phyloP scores from a whole-genome alignment of 495 filamentous ascomycete genomes.

The Cercophora sp. region DNA sequence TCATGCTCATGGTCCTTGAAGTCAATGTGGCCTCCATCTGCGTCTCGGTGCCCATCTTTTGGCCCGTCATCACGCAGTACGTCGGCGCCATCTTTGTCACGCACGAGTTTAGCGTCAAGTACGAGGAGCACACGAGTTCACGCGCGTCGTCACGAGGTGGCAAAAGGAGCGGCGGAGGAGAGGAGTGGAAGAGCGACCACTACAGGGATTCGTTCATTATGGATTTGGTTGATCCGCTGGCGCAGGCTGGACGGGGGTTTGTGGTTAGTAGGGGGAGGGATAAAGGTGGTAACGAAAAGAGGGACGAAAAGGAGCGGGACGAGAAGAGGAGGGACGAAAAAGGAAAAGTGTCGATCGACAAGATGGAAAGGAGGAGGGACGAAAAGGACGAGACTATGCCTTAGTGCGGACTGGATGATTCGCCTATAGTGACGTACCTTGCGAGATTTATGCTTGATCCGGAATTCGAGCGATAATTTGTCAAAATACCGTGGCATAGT shows the following conservation, averaged over 20 bases:
- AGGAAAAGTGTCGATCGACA: too few relatives aligned
- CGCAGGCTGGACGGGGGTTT: background rate
- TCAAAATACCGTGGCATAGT: too few relatives aligned
- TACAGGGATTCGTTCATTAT: slow-evolving; percentile 20
- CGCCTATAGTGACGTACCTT: too few relatives aligned
- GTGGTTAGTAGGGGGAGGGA: background rate
- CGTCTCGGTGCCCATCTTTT: slow-evolving; percentile 34
- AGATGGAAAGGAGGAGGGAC: too few relatives aligned
- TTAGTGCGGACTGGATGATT: too few relatives aligned
- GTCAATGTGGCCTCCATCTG: slow-evolving; percentile 31
- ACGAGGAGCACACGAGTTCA: slow-evolving; percentile 21
- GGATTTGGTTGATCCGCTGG: slow-evolving; percentile 17
- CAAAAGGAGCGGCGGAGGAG: slow-evolving; percentile 20
- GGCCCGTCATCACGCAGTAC: slow-evolving; percentile 25
- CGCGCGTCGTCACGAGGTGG: slow-evolving; percentile 15
- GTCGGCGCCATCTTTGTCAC: slow-evolving; percentile 32
- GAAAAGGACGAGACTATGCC: too few relatives aligned
- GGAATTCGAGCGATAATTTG: too few relatives aligned
- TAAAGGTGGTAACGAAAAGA: background rate
- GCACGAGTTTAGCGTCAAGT: slow-evolving; percentile 28
- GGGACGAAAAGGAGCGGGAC: background rate
- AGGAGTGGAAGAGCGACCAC: slow-evolving; percentile 3
- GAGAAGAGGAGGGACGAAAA: too few relatives aligned
- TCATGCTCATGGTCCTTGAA: slow-evolving; percentile 29
- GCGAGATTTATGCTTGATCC: too few relatives aligned